Base-by-base conservation (phyloP, 2,329 filamentous ascomycete genomes). In the Teratosphaeria nubilosa region DNA sequence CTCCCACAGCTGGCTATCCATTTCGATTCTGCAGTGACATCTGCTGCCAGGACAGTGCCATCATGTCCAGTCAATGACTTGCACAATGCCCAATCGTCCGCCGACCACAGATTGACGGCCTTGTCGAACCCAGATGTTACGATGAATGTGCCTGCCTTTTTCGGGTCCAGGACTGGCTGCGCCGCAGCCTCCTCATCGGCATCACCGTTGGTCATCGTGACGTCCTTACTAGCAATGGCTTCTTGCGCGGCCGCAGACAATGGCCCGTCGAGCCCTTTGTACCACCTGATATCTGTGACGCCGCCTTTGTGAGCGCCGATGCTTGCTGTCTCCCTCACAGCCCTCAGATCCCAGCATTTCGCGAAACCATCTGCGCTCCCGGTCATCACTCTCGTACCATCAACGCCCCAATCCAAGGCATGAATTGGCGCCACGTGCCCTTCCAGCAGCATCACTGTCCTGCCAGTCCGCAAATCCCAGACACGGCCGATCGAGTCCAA, bases 1-100 rank as follows among this genome's bases (percentile, higher is more conserved):
- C 96, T 90, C 2, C 94, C 91, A 64, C 90, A 91, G 71, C 91
- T 96, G 25, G 92, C 88, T 72, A 99, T 95, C 90, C 91, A 99
- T 69, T 81, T 87, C 9, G 86, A 88, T 73, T 97, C 90, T 62
- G 81, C 80, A 68, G 88, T 95, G 56, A 96, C 84, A 75, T 99
- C 94, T 13, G 90, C 87, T 65, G 90, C 95, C 56, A 95, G 83
- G 11, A 99, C 91, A 48, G 95, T 94, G 1, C 90, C 91, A 1
- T 91, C 90, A 73, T 99, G 94, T 0, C 91, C 94, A 66, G 86
- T 90, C 59, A 99, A 77, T 16, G 86, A 90, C 74, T 95, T 95
- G 60, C 91, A 85, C 59, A 95, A 76, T 0, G 88, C 86, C 91
- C 94, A 99, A 75, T 99, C 92, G 71, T 99, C 94, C 1, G 91